A percentile compares a stretch with the other conserved stretches of the same genome.
Evolutionary conservation across 108 stramenopile species (phyloP).

Genomic region (Skeletonema tropicum): DNA sequence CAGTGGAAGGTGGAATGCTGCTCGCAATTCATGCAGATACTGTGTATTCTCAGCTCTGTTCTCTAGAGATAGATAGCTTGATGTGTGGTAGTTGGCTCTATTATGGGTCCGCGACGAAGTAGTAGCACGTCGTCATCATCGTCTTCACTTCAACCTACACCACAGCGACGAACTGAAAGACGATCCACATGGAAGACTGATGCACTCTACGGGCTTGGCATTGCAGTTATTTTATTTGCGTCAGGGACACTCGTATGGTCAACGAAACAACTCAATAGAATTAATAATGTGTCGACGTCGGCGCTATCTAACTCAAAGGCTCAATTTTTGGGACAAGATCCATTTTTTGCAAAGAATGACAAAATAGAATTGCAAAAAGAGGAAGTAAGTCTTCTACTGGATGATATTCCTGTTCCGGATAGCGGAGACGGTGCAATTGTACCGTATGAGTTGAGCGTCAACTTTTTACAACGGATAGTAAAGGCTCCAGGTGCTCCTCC

Average conservation of each 20-base stretch:
- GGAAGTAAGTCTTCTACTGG: neutral
- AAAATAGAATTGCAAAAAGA: too few species aligned
- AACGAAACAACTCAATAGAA: neutral
- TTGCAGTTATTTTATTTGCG: neutral
- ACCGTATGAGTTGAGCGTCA: conserved; percentile 37
- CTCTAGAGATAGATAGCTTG: too few species aligned
- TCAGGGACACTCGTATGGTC: neutral
- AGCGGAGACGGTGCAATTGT: conserved; percentile 20
- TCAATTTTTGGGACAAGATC: neutral
- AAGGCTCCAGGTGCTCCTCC: conserved; percentile 40
- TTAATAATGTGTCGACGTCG: neutral
- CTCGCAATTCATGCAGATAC: too few species aligned
- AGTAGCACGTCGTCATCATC: neutral
- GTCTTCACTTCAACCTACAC: neutral
- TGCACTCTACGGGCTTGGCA: neutral
- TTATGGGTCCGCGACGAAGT: neutral
- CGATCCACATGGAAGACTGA: neutral
- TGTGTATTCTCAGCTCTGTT: too few species aligned
- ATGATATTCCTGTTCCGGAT: neutral
- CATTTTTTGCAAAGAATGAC: neutral
- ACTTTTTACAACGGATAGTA: conserved; percentile 26
- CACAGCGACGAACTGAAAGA: neutral
- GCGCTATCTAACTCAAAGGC: neutral
- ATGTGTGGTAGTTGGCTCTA: too few species aligned
- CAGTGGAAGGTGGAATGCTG: too few species aligned